Base-by-base conservation (phyloP, 1,284 basidiomycete genomes). In the Trichosporon coremiiforme region DNA sequence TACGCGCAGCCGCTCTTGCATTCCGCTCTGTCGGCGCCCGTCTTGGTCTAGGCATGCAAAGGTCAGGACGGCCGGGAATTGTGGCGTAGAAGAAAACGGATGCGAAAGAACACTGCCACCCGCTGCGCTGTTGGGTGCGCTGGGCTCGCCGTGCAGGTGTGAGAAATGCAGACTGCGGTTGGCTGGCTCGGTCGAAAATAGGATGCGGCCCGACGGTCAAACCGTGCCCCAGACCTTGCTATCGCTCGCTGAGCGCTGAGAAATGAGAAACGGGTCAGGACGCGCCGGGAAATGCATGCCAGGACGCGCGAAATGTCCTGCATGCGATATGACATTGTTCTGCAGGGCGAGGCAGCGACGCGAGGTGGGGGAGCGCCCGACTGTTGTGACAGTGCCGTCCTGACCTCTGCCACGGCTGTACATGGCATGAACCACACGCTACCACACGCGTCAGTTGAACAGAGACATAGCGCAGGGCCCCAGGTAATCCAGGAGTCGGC, bases 181-280 rank as follows among this genome's bases (percentile, higher is more conserved):
- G 41, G 41, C 41, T 45, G 41, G 41, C 41, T 45, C 41, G 41
- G 41, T 45, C 41, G 41, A 45, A 45, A 45, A 45, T 45, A 45
- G 41, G 17, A 45, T 45, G 41, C 41, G 41, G 41, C 41, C 25
- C 41, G 41, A 45, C 41, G 41, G 41, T 45, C 41, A 45, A 45
- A n/a, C 41, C 17, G 10, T 45, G 33, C 33, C 33, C 33, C 6
- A 35, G 33, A 35, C 25, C 25, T 25, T 25, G 25, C 25, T 25
- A 25, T 25, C 25, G 25, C 25, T 25, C 25, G 25, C 25, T 25
- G 25, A 25, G 25, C 25, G 25, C 25, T 25, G 25, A 25, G 25
- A 25, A 25, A 25, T 25, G 25, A 25, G 25, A 25, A 25, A 25
- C 25, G 25, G 41, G 17, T 45, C 41, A 45, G 41, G 41, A 45